Evolutionary conservation across 2,329 filamentous ascomycete species (phyloP).

Genomic region (Blastomyces percursus): DNA sequence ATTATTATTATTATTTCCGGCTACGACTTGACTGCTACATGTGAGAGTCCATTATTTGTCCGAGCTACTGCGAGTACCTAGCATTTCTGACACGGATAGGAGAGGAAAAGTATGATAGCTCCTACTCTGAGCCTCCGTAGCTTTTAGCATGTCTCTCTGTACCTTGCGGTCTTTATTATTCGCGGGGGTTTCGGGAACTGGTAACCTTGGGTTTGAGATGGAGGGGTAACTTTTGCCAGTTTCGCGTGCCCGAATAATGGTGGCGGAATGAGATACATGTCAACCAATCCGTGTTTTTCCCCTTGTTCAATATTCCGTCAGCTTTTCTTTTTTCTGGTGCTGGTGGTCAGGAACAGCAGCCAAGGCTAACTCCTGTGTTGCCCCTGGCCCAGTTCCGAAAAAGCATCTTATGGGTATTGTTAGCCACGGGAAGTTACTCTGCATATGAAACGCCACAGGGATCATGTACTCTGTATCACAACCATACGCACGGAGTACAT

Average conservation of each 20-base stretch:
- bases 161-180: too few species aligned
- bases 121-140: slow-evolving; percentile 3
- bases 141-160: neutral
- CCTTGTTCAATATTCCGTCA: neutral
- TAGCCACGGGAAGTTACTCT: neutral
- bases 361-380: neutral
- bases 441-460: neutral
- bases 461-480: neutral
- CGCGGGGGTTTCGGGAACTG: too few species aligned
- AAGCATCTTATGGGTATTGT: neutral
- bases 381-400: neutral
- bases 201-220: too few species aligned
- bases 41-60: neutral
- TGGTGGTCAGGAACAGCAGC: neutral
- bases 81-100: neutral
- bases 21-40: neutral
- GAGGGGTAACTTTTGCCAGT: too few species aligned
- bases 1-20: too few species aligned
- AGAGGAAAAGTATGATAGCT: neutral
- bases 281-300: too few species aligned
- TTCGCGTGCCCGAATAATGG: neutral
- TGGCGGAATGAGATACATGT: neutral
- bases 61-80: neutral
- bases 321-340: neutral
- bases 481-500: too few species aligned